Evolutionary conservation across 371 early-diverging fungal species (phyloP).

Genomic region (Syncephalis fuscata): DNA sequence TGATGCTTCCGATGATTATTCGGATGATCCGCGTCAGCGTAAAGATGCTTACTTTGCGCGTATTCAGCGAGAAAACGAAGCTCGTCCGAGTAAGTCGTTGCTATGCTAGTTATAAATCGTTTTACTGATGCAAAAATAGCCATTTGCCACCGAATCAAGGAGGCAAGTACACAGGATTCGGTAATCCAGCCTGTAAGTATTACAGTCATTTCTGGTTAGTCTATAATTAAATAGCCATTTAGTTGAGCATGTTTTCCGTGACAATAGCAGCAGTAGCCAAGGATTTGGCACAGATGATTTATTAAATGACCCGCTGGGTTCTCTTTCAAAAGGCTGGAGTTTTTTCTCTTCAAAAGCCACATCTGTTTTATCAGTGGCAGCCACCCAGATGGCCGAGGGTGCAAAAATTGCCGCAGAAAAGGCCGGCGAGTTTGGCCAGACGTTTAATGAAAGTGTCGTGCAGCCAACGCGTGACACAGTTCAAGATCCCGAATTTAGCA

Average conservation of each 20-base stretch:
- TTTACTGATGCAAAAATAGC: slow-evolving; percentile 5
- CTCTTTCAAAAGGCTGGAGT: slow-evolving; percentile 72
- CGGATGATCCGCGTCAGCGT: too few species aligned
- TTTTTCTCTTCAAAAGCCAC: slow-evolving; percentile 39
- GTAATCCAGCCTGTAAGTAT: slow-evolving; percentile 39
- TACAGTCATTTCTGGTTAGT: too few species aligned
- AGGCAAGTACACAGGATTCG: slow-evolving; percentile 83
- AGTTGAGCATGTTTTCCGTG: slow-evolving; percentile 6
- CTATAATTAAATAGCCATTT: too few species aligned
- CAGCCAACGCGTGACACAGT: slow-evolving; percentile 71
- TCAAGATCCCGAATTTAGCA: slow-evolving; percentile 72
- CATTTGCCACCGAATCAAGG: slow-evolving; percentile 82
- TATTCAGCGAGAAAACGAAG: slow-evolving; percentile 34
- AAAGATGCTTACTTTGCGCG: slow-evolving; percentile 58
- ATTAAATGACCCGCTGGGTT: slow-evolving; percentile 65
- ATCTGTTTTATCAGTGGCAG: slow-evolving; percentile 18
- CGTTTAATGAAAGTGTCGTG: slow-evolving; percentile 61
- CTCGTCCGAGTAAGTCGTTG: slow-evolving; percentile 24
- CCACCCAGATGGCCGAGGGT: slow-evolving; percentile 38
- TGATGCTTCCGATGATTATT: slow-evolving; percentile 7
- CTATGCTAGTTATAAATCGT: slow-evolving; percentile 5
- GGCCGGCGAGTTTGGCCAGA: slow-evolving; percentile 43
- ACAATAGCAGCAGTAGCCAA: slow-evolving; percentile 10
- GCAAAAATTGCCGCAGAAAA: slow-evolving; percentile 54
- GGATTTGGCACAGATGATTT: slow-evolving; percentile 41